Evolutionary conservation across 2,329 filamentous ascomycete genomes (phyloP).

Genomic region (Penicillium brasilianum): DNA sequence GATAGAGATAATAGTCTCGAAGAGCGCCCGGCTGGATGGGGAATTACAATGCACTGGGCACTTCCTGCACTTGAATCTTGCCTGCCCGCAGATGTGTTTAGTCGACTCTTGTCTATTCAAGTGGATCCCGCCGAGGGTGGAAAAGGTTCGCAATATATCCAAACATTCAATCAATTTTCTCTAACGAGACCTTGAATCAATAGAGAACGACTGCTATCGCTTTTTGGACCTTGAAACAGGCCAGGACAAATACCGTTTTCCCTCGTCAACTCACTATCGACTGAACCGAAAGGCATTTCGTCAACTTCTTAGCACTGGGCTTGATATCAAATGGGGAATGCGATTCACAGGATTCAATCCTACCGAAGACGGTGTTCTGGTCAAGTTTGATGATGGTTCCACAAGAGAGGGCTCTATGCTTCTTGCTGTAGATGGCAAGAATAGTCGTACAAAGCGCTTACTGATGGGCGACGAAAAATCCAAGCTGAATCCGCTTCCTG

Average conservation of each 20-base stretch:
- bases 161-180: background rate
- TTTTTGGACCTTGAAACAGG: background rate
- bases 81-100: background rate
- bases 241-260: background rate
- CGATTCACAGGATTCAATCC: background rate
- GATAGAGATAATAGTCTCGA: conserved; percentile 3
- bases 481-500: background rate
- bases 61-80: background rate
- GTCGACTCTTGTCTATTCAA: conserved; percentile 1
- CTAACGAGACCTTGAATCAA: background rate
- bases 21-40: conserved; percentile 4
- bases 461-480: background rate
- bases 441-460: background rate
- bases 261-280: background rate
- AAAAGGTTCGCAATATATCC: background rate
- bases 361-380: background rate
- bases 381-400: background rate
- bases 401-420: background rate
- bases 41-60: conserved; percentile 2
- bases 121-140: conserved; percentile 1
- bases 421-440: background rate
- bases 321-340: background rate
- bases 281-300: background rate
- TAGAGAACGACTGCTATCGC: background rate
- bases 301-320: background rate